Base-by-base conservation (phyloP, 1,284 basidiomycete genomes). In the Sporisorium sorghi region DNA sequence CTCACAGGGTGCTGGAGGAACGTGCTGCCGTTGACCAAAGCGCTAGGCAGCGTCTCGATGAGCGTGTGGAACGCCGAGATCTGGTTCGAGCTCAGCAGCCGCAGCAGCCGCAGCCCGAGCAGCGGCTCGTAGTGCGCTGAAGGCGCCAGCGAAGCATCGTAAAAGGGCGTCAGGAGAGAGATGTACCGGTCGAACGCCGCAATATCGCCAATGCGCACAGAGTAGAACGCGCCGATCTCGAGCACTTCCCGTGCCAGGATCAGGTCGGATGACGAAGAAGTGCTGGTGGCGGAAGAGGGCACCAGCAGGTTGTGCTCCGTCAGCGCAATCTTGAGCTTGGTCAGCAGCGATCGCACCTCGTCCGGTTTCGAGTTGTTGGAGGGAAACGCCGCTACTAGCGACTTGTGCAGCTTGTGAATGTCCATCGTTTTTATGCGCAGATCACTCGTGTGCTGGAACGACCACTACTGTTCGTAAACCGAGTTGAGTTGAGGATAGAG, bases 51-150 rank as follows among this genome's bases (percentile, higher is more conserved):
- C n/a, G 93, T 92, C 85, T 99, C 97, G 62, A 99, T 90, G n/a
- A 93, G 91, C n/a, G 94, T 97, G 85, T 99, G 97, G 87, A 99
- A 99, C 83, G 96, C 92, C 43, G 96, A 93, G 83, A 98, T 97
- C 82, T 93, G 91, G 86, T 97, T 98, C 85, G 96, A 93, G 1
- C 93, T 94, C 73, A 99, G 90, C 66, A 97, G 90, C 26, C 93
- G 92, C 76, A 99, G 92, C 82, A 99, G 91, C 82, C 96, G 92
- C 24, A 99, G 90, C 1, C 96, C 95, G 51, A 94, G 90, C 61
- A 98, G 90, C 49, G 95, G 90, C 75, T 91, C 91, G 86, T 96
- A 92, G 84, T 92, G 90, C 64, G 90, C 88, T 11, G 96, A 98
- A 3, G 89, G 88, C 0, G 93, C 91, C 21, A 98, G 90, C 58